phyloP scores from a whole-genome alignment of 2,329 filamentous ascomycete species.

The Paecilomyces sp. region DNA sequence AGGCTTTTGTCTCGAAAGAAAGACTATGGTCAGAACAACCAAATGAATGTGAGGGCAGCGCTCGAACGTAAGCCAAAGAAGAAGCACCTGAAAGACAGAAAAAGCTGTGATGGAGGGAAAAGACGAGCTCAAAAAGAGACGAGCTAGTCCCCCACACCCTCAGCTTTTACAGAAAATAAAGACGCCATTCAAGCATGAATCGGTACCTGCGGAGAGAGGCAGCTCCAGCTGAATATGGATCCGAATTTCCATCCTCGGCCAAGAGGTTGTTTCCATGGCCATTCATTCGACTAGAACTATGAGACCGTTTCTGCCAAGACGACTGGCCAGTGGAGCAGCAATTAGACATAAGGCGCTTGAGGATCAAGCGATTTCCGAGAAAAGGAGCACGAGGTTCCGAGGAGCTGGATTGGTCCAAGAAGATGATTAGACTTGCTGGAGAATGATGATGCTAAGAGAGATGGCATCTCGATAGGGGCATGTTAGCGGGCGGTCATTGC shows the following conservation, averaged over 20 bases:
- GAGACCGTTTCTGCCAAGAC: neutral
- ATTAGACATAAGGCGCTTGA: neutral
- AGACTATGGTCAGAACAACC: constrained; percentile 15
- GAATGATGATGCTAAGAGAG: neutral
- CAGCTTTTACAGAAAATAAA: neutral
- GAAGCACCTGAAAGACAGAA: neutral
- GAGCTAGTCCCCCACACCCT: neutral
- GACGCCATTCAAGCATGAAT: neutral
- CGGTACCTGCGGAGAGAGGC: neutral
- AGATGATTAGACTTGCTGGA: neutral
- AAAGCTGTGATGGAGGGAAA: neutral
- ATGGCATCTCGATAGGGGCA: constrained; percentile 2
- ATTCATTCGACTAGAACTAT: neutral
- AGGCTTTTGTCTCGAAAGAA: constrained; percentile 8
- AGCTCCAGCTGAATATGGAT: neutral
- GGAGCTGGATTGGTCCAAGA: neutral
- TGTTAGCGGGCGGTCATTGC: neutral
- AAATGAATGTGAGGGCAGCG: constrained; percentile 2
- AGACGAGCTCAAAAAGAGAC: neutral
- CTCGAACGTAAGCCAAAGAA: neutral
- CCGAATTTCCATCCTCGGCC: neutral
- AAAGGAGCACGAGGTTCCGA: neutral
- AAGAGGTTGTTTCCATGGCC: neutral
- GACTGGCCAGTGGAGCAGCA: neutral
- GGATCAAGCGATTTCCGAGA: neutral